These are phyloP conservation scores for Lactarius vividus DNA, from an alignment of 768 basidiomycete species.

Conservation along the genomic window DNA sequence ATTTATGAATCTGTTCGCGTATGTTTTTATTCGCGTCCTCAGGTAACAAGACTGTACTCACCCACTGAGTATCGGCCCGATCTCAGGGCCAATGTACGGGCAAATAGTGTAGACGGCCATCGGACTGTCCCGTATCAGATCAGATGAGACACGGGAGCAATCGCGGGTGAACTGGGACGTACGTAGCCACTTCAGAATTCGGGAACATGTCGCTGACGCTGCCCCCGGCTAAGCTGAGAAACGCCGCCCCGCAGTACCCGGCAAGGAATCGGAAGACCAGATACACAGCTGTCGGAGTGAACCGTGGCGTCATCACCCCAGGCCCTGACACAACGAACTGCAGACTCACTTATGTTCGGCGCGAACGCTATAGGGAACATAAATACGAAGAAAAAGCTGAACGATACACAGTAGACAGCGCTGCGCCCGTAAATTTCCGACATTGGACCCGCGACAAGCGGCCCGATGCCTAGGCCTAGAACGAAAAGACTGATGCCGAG, in stretches of 20 bases:
- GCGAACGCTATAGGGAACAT: constrained; percentile 75
- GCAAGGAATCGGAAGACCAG: constrained; percentile 60
- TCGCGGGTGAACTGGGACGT: constrained; percentile 30
- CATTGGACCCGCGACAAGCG: constrained; percentile 37
- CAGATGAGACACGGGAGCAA: background rate
- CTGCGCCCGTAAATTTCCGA: constrained; percentile 62
- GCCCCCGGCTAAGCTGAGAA: constrained; percentile 62
- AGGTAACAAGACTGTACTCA: constrained; percentile 34
- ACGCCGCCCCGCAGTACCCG: constrained; percentile 55
- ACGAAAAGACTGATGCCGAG: constrained; percentile 43
- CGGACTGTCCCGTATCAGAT: constrained; percentile 36
- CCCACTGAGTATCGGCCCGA: constrained; percentile 60
- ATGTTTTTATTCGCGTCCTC: background rate
- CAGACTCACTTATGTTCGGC: constrained; percentile 54
- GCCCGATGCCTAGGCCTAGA: constrained; percentile 35
- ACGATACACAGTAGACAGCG: constrained; percentile 60
- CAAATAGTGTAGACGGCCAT: constrained; percentile 55
- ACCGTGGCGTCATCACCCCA: background rate
- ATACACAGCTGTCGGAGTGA: constrained; percentile 46
- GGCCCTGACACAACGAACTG: background rate
- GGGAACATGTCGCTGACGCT: constrained; percentile 56
- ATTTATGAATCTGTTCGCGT: constrained; percentile 10
- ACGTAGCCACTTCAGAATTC: constrained; percentile 59
- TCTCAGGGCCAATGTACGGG: constrained; percentile 56
- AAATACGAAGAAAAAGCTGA: constrained; percentile 56